phyloP scores from a whole-genome alignment of 2,329 filamentous ascomycete genomes.

The Pyricularia sp. region DNA sequence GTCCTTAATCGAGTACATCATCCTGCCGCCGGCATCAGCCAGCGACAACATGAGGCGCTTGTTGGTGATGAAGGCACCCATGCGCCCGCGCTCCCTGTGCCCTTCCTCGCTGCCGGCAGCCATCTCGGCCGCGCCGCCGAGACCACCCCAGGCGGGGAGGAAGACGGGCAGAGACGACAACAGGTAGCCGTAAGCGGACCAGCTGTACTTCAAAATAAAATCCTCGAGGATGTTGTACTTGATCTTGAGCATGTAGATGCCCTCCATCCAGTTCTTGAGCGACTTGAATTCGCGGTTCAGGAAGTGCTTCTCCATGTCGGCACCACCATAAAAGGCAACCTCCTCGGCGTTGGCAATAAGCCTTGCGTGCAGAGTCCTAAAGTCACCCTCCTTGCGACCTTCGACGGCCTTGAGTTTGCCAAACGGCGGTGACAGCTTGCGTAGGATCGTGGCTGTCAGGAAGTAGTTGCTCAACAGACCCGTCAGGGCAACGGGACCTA shows the following conservation, averaged over 20 bases:
- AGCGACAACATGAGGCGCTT: conserved; percentile 96
- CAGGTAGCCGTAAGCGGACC: conserved; percentile 95
- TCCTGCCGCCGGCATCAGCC: conserved; percentile 86
- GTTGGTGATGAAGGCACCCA: conserved; percentile 99
- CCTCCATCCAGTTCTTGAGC: conserved; percentile 92
- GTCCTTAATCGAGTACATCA: conserved; percentile 99
- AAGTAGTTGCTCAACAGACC: conserved; percentile 89
- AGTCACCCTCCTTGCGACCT: conserved; percentile 88
- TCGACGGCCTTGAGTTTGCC: conserved; percentile 95
- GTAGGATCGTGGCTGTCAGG: conserved; percentile 78
- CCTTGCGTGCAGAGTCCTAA: conserved; percentile 78
- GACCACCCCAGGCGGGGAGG: conserved; percentile 82
- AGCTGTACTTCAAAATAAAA: conserved; percentile 95
- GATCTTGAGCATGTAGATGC: conserved; percentile 95
- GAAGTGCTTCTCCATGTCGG: conserved; percentile 88
- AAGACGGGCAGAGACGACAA: conserved; percentile 89
- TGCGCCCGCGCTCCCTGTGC: conserved; percentile 66
- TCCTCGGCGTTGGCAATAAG: conserved; percentile 96
- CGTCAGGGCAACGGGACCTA: conserved; percentile 76
- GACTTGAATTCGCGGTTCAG: conserved; percentile 86
- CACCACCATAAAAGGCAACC: conserved; percentile 92
- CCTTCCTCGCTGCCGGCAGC: conserved; percentile 33
- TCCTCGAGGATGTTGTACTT: conserved; percentile 98
- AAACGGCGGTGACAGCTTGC: conserved; percentile 84
- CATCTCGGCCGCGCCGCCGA: conserved; percentile 61